A percentile compares a stretch with the other conserved stretches of the same genome.
Conservation (phyloP, 352 stramenopile genomes). For the Globisporangium camurandrum region DNA sequence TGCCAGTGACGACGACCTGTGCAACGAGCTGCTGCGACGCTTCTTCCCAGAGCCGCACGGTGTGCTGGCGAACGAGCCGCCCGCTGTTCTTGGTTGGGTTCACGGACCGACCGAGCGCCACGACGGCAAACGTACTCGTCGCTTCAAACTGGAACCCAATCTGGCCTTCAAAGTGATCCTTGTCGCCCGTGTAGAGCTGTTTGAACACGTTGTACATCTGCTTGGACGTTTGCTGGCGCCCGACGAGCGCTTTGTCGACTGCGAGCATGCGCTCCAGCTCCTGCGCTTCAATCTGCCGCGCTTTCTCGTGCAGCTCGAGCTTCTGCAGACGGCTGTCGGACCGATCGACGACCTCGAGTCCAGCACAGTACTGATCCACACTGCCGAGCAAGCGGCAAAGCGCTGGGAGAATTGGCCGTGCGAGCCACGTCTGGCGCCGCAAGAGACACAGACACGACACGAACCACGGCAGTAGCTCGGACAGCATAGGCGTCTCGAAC, state of each 20-base stretch:
- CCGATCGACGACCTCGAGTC: conserved; percentile 48
- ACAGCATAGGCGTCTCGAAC: conserved; percentile 45
- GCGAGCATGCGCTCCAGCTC: conserved; percentile 50
- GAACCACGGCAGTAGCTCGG: conserved; percentile 66
- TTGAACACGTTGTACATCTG: conserved; percentile 85
- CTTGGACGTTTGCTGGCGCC: conserved; percentile 47
- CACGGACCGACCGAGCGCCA: conserved; percentile 75
- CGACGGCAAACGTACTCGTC: conserved; percentile 69
- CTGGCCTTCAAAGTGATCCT: conserved; percentile 86
- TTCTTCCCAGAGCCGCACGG: conserved; percentile 82
- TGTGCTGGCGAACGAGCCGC: conserved; percentile 58
- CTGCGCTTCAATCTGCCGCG: conserved; percentile 52
- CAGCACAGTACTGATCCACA: conserved; percentile 71
- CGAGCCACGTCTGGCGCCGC: conserved; percentile 72
- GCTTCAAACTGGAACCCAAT: conserved; percentile 88
- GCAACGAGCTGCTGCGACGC: conserved; percentile 57
- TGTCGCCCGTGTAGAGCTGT: conserved; percentile 83
- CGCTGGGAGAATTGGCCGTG: conserved; percentile 54
- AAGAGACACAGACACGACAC: conserved; percentile 74
- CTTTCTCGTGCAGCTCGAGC: conserved; percentile 52
- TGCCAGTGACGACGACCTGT: conserved; percentile 49
- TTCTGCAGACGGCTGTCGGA: conserved; percentile 56
- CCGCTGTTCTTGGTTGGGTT: conserved; percentile 61
- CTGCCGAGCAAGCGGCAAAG: conserved; percentile 54
- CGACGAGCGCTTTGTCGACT: conserved; percentile 35